Evolutionary conservation across 73 alveolate genomes (phyloP), one percentile per base, ranked within the genome.

Genomic region (Paramecium primaurelia): DNA sequence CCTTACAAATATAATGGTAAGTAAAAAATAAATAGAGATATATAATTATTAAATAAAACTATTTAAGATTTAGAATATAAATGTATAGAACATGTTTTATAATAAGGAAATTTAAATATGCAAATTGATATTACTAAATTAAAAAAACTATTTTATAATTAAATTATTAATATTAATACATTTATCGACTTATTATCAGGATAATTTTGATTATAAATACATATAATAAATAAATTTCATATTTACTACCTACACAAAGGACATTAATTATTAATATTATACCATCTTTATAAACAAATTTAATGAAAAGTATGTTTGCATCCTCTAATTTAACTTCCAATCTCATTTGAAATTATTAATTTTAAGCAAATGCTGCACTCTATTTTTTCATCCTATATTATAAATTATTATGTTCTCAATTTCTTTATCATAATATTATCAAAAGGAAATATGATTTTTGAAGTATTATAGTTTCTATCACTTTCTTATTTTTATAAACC

Each of bases 181-280:
- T 71, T 71, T 22, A 71, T 71, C 59, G 58, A 71, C 58, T 34
- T 71, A 18, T 34, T 71, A 71, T 32, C 86, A 6, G 86, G 86
- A 30, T 71, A 32, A 71, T 37, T 71, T 71, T 71, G 86, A 71
- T 34, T 71, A 60, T 60, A 49, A 49, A 49, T 30, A 59, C 38
- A 59, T 59, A 59, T 59, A 59, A 20, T 59, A 59, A 8, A 40
- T 59, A 22, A 45, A 49, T 49, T 49, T 59, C 77, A 59, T 22
- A 59, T 59, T 59, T 26, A 26, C 38, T 59, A 59, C 38, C 77
- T 59, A 30, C 77, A 59, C 77, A 59, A 26, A 20, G 77, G 77
- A 59, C 77, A 59, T 26, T 22, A 22, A 59, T 59, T 59, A 59
- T 59, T 59, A 26, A 59, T 59, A 59, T 59, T 59, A 59, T 59